Percentiles rank a stretch among this genome's conserved stretches.
Evolutionary conservation across 345 rosid species (phyloP).

Genomic region (Physaria fendleri): DNA sequence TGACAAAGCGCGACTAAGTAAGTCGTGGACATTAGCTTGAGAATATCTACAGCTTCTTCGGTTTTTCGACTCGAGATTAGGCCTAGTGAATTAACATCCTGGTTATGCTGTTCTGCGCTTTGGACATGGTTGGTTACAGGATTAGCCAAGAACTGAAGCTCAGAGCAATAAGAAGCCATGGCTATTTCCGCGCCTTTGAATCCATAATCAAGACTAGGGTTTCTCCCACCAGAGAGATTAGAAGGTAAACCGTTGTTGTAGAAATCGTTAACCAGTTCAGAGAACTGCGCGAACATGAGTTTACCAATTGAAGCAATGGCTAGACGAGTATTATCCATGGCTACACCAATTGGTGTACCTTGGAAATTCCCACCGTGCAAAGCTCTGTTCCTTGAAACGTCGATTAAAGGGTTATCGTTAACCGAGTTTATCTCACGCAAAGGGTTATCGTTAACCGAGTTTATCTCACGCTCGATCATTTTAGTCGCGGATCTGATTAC

Average conservation of each 20-base stretch:
- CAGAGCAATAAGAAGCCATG: slow-evolving; percentile 65
- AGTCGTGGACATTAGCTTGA: slow-evolving; percentile 59
- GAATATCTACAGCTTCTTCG: slow-evolving; percentile 48
- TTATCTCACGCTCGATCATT: slow-evolving; percentile 58
- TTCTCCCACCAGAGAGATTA: slow-evolving; percentile 55
- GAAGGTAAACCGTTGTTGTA: slow-evolving; percentile 79
- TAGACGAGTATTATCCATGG: slow-evolving; percentile 63
- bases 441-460: slow-evolving; percentile 72
- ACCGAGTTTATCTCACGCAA: slow-evolving; percentile 66
- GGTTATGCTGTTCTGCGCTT: slow-evolving; percentile 63
- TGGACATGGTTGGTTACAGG: slow-evolving; percentile 67
- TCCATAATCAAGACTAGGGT: slow-evolving; percentile 73
- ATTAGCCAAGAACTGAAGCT: slow-evolving; percentile 57
- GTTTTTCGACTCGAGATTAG: slow-evolving; percentile 58
- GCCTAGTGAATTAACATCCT: slow-evolving; percentile 63
- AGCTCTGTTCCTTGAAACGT: slow-evolving; percentile 63
- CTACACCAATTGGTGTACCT: slow-evolving; percentile 66
- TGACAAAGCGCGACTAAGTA: slow-evolving; percentile 55
- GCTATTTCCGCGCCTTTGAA: slow-evolving; percentile 78
- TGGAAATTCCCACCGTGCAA: slow-evolving; percentile 69
- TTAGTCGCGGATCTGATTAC: slow-evolving; percentile 48
- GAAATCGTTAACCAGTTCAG: slow-evolving; percentile 67
- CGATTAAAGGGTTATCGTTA: slow-evolving; percentile 65
- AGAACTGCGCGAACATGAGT: slow-evolving; percentile 57
- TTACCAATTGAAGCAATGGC: slow-evolving; percentile 65